Evolutionary conservation across 495 filamentous ascomycete genomes (phyloP).

Genomic region (Xylaria nigripes): DNA sequence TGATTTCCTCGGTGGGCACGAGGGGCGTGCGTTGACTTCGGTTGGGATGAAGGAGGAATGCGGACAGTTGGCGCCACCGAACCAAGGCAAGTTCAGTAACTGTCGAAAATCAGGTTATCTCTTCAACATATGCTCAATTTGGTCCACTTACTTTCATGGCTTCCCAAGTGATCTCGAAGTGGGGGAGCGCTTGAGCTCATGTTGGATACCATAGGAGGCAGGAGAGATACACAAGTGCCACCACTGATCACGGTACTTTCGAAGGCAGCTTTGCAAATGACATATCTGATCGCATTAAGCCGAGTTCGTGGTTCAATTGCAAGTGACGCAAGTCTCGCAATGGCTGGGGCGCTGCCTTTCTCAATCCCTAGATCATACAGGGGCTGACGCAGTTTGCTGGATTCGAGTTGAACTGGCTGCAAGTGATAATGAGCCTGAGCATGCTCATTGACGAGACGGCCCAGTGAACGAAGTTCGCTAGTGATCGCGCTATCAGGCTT

Average conservation of each 20-base stretch:
- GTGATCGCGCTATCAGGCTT: constrained; percentile 23
- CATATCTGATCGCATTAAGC: constrained; percentile 24
- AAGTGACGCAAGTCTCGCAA: constrained; percentile 15
- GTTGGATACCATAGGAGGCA: constrained; percentile 24
- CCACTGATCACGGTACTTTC: constrained; percentile 23
- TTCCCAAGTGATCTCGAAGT: constrained; percentile 12
- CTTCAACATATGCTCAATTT: not conserved
- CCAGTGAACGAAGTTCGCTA: constrained; percentile 22
- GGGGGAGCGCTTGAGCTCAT: constrained; percentile 24
- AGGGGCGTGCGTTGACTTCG: constrained; percentile 29
- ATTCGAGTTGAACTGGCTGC: constrained; percentile 17
- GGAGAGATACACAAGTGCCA: constrained; percentile 22
- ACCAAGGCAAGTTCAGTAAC: constrained; percentile 24
- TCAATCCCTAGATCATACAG: constrained; percentile 23
- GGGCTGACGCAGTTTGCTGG: constrained; percentile 12
- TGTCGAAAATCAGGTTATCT: constrained; percentile 2
- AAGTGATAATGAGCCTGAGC: constrained; percentile 30
- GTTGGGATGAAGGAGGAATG: constrained; percentile 27
- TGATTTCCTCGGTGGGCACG: constrained; percentile 17
- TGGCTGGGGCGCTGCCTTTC: not conserved
- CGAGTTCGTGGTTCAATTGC: constrained; percentile 24
- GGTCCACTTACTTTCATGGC: constrained; percentile 11
- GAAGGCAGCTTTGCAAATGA: constrained; percentile 27
- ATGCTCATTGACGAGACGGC: constrained; percentile 26
- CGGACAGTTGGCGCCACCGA: constrained; percentile 30